Conservation (phyloP, 2,329 filamentous ascomycete genomes). For the Aspergillus brasiliensis region DNA sequence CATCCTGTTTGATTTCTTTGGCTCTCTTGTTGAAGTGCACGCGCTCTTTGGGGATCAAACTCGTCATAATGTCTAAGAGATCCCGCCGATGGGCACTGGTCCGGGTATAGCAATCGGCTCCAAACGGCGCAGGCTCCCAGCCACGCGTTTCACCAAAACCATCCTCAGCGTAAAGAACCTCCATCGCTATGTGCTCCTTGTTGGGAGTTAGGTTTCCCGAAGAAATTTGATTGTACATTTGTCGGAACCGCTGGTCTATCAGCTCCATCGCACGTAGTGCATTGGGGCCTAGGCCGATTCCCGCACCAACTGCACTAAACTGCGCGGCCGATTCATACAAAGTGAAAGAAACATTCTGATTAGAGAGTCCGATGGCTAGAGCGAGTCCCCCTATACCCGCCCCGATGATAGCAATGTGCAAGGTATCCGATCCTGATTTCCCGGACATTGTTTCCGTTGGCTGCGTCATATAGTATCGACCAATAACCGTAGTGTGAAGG, state of each 20-base stretch:
- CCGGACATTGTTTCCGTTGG: not conserved
- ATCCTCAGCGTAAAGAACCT: slow-evolving; percentile 31
- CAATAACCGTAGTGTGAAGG: not conserved
- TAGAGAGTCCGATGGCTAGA: slow-evolving; percentile 55
- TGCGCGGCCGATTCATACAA: slow-evolving; percentile 59
- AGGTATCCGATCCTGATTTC: not conserved
- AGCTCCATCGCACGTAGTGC: slow-evolving; percentile 58
- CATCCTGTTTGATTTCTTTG: slow-evolving; percentile 13
- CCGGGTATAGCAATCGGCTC: slow-evolving; percentile 17
- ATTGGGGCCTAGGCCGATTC: slow-evolving; percentile 59
- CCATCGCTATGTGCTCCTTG: slow-evolving; percentile 33
- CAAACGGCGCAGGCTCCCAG: not conserved
- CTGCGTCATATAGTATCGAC: not conserved
- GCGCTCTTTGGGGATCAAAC: slow-evolving; percentile 29
- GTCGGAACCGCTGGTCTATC: slow-evolving; percentile 46
- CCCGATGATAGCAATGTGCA: slow-evolving; percentile 56
- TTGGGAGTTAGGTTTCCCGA: slow-evolving; percentile 29
- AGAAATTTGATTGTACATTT: slow-evolving; percentile 32
- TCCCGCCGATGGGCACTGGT: slow-evolving; percentile 33
- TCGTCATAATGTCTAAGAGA: slow-evolving; percentile 37
- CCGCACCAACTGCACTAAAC: slow-evolving; percentile 62
- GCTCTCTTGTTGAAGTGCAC: slow-evolving; percentile 40
- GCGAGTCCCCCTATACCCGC: slow-evolving; percentile 61
- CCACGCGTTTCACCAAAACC: slow-evolving; percentile 20
- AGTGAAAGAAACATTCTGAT: slow-evolving; percentile 48